A percentile compares a stretch with the other conserved stretches of the same genome.
Conservation (phyloP, 2,329 filamentous ascomycete species). For the Leptographium galeiforme region DNA sequence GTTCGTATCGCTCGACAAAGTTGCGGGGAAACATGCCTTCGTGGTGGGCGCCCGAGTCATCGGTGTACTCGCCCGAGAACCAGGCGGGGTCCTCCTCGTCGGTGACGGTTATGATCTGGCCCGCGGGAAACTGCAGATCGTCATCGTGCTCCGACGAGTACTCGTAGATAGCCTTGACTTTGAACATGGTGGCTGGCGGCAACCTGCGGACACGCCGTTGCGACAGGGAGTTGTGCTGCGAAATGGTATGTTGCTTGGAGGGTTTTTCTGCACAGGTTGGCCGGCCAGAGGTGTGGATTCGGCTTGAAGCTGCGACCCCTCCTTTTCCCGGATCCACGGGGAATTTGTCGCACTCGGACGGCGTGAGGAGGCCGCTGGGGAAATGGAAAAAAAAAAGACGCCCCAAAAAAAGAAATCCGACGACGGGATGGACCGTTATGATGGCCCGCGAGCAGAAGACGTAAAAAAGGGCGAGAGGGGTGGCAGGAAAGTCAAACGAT, state of each 20-base stretch:
- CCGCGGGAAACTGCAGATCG: conserved; percentile 73
- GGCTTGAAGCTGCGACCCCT: conserved; percentile 11
- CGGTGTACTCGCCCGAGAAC: conserved; percentile 80
- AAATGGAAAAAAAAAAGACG: neutral
- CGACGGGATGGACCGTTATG: neutral
- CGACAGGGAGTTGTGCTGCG: neutral
- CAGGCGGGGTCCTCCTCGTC: conserved; percentile 88
- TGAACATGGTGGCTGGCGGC: conserved; percentile 53
- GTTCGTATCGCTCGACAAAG: conserved; percentile 94
- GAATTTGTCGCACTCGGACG: conserved; percentile 1
- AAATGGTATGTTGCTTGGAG: neutral
- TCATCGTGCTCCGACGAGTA: conserved; percentile 89
- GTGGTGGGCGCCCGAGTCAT: conserved; percentile 58
- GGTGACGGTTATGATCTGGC: conserved; percentile 87
- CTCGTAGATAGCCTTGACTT: conserved; percentile 91
- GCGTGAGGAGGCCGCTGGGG: neutral
- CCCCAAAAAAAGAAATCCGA: neutral
- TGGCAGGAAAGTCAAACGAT: neutral
- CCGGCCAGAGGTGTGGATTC: neutral
- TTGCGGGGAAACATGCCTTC: conserved; percentile 91
- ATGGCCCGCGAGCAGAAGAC: neutral
- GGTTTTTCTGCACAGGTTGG: neutral
- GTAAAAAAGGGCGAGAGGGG: neutral
- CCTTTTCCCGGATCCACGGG: conserved; percentile 12
- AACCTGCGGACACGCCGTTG: neutral